Conservation (phyloP, 129 eudicot species). For the Mikania micrantha region DNA sequence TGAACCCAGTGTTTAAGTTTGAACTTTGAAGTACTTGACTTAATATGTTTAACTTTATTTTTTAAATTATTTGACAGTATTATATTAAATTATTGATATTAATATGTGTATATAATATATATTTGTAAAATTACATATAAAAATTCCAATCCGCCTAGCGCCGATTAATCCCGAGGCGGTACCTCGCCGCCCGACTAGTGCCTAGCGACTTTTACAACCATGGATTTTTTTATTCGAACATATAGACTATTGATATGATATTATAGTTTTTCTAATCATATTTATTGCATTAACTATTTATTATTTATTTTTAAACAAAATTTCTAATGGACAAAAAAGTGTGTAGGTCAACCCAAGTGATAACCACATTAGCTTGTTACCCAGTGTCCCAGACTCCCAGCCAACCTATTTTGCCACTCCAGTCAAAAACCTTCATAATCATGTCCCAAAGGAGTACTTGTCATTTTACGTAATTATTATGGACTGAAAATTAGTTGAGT, state of each 20-base stretch:
- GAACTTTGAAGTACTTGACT: no score
- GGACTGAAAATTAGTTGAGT: neutral
- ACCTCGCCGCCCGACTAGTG: no score
- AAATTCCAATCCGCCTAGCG: no score
- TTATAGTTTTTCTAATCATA: neutral
- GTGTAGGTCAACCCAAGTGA: neutral
- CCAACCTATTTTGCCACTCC: neutral
- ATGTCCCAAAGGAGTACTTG: neutral
- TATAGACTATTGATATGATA: neutral
- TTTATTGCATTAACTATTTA: neutral
- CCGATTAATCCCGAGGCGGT: no score
- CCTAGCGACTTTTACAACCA: no score
- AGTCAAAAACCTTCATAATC: neutral
- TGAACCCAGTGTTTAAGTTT: no score
- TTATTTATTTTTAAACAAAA: neutral
- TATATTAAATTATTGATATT: no score
- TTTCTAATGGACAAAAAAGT: neutral
- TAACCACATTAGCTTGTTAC: neutral
- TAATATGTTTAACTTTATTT: no score
- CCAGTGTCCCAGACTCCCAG: neutral
- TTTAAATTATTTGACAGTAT: no score
- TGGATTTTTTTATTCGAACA: no score
- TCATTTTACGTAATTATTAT: neutral
- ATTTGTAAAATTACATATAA: no score
- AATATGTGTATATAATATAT: no score